phyloP scores from a whole-genome alignment of 2,329 filamentous ascomycete genomes.

The Penicillium glabrum region DNA sequence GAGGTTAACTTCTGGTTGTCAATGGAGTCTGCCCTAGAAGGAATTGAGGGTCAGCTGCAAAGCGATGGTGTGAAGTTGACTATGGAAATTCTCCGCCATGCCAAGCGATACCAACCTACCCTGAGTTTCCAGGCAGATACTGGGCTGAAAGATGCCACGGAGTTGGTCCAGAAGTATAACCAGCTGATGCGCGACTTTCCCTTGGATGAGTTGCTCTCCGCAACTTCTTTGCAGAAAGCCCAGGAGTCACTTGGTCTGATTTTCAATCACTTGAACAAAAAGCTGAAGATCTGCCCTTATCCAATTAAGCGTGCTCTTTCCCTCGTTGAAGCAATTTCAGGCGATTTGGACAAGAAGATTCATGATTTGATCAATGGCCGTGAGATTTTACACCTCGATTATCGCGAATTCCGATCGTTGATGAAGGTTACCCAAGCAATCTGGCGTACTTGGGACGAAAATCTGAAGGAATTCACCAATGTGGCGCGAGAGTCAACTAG shows the following conservation, averaged over 20 bases:
- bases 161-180: conserved; percentile 97
- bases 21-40: conserved; percentile 90
- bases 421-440: conserved; percentile 83
- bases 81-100: conserved; percentile 91
- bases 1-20: conserved; percentile 99
- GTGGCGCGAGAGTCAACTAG: conserved; percentile 93
- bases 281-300: conserved; percentile 93
- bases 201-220: conserved; percentile 88
- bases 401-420: conserved; percentile 80
- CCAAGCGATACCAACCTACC: conserved; percentile 96
- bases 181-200: conserved; percentile 98
- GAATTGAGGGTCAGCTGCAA: conserved; percentile 83
- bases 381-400: conserved; percentile 87
- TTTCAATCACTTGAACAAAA: conserved; percentile 95
- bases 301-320: conserved; percentile 87
- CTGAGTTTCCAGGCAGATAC: conserved; percentile 97
- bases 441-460: conserved; percentile 92
- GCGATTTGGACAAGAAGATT: conserved; percentile 82
- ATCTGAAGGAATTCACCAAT: conserved; percentile 96
- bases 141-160: conserved; percentile 90
- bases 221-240: conserved; percentile 83
- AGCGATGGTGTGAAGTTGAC: conserved; percentile 89
- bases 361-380: conserved; percentile 83
- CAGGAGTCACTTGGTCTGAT: conserved; percentile 87
- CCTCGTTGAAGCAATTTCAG: conserved; percentile 95